These are phyloP conservation scores for Backusella tarrabulga DNA, from an alignment of 192 early-diverging fungal species.

Conservation along the genomic window DNA sequence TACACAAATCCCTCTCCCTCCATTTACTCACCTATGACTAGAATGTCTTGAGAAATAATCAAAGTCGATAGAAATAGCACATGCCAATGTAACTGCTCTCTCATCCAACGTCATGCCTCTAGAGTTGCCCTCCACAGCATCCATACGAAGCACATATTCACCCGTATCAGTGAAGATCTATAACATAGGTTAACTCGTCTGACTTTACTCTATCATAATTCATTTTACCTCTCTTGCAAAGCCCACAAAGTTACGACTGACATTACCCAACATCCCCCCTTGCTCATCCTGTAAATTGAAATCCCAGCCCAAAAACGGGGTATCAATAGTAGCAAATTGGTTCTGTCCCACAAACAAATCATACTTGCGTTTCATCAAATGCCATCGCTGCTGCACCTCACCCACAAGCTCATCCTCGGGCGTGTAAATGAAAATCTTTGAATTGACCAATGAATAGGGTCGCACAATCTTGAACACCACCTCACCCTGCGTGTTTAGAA, in stretches of 20 bases:
- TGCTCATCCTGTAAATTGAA: constrained; percentile 67
- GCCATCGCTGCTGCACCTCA: constrained; percentile 86
- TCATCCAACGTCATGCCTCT: constrained; percentile 70
- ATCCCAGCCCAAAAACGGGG: constrained; percentile 74
- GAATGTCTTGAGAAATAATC: constrained; percentile 19
- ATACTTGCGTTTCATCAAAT: constrained; percentile 76
- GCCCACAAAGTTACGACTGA: constrained; percentile 81
- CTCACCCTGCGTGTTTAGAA: constrained; percentile 72
- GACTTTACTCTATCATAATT: too few relatives aligned
- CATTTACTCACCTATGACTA: constrained; percentile 8
- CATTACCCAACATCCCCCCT: constrained; percentile 51
- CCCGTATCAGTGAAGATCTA: constrained; percentile 84
- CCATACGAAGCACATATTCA: constrained; percentile 77
- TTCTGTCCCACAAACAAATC: constrained; percentile 66
- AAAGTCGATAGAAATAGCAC: constrained; percentile 73
- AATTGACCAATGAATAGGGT: constrained; percentile 81
- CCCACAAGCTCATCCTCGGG: constrained; percentile 65
- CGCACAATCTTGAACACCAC: constrained; percentile 65
- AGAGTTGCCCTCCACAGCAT: constrained; percentile 47
- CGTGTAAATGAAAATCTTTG: constrained; percentile 64
- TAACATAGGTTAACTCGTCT: too few relatives aligned
- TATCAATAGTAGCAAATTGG: constrained; percentile 74
- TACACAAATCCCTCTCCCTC: background rate
- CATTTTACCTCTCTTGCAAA: constrained; percentile 64
- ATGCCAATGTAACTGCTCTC: constrained; percentile 76